Evolutionary conservation across 768 basidiomycete genomes (phyloP).

Genomic region (Boletus subparvulus): DNA sequence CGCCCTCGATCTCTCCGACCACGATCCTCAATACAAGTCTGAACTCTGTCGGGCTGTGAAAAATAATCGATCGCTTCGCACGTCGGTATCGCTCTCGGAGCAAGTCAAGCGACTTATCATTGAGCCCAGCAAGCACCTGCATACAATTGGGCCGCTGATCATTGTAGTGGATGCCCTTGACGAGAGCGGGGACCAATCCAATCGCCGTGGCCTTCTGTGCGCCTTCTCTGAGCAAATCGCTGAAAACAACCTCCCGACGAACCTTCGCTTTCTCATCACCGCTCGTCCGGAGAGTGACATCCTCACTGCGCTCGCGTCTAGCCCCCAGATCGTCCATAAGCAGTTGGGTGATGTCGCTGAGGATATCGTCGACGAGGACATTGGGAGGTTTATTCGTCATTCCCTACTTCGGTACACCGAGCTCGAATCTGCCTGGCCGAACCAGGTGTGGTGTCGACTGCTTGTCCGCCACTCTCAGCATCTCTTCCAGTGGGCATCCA

Average conservation of each 20-base stretch:
- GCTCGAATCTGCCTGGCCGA: constrained; percentile 18
- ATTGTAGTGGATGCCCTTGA: constrained; percentile 39
- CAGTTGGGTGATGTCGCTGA: constrained; percentile 14
- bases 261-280: constrained; percentile 29
- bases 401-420: constrained; percentile 8
- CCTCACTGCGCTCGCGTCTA: constrained; percentile 5
- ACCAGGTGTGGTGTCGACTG: constrained; percentile 20
- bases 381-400: constrained; percentile 15
- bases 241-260: constrained; percentile 16
- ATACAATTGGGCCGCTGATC: constrained; percentile 31
- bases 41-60: constrained; percentile 18
- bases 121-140: constrained; percentile 21
- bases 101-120: constrained; percentile 33
- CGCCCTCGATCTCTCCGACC: constrained; percentile 33
- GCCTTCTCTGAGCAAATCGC: constrained; percentile 13
- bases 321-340: constrained; percentile 9
- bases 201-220: constrained; percentile 23
- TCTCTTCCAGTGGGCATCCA: constrained; percentile 36
- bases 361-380: constrained; percentile 15
- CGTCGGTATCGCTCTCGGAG: constrained; percentile 12
- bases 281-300: constrained; percentile 29
- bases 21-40: constrained; percentile 26
- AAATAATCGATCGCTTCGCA: constrained; percentile 24
- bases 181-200: constrained; percentile 20
- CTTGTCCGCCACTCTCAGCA: constrained; percentile 28